Evolutionary conservation across 2,329 filamentous ascomycete genomes (phyloP), one percentile per base, ranked within the genome.

Genomic region (Leptographium procerum): DNA sequence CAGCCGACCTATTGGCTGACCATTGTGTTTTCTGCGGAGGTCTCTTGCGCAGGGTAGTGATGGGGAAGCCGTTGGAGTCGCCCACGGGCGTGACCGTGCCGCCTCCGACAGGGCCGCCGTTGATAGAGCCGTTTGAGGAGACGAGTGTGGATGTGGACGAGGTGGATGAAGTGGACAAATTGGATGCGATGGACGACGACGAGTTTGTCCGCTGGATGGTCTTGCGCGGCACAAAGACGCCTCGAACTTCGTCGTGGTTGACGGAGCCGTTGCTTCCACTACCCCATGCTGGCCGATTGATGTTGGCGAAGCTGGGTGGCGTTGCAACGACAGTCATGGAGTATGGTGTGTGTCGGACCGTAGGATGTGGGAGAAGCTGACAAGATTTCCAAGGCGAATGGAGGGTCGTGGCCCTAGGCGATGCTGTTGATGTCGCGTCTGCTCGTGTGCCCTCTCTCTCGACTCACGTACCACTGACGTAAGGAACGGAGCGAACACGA

Each of bases 151-250:
- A 83, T 57, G 86, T 88, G 33, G 63, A 63, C 2, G 86, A 83
- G 13, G 74, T 77, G 7, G 83, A 85, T 19, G 82, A 80, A 59
- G 73, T 73, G 34, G 83, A 85, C 1, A 78, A 75, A 47, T 76
- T 82, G 55, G 84, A 83, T 16, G 89, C 88, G 63, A 95, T 79
- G 52, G 91, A 96, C 4, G 91, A 95, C 60, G 90, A 94, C 40
- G 92, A 97, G 77, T 90, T 95, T 68, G 87, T 87, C 70, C 92
- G 85, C 71, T 92, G 89, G 61, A 90, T 80, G 69, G 81, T 85
- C 76, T 96, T 96, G 66, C 91, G 89, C 68, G 89, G 88, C 81
- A 89, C 86, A 71, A 95, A 89, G 82, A 95, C 91, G 72, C 87
- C 86, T 75, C 87, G 84, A 64, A 87, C 84, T 73, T 95, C 89